These are phyloP conservation scores for Barnettozyma sp. DNA, from an alignment of 805 yeast species.

Conservation along the genomic window DNA sequence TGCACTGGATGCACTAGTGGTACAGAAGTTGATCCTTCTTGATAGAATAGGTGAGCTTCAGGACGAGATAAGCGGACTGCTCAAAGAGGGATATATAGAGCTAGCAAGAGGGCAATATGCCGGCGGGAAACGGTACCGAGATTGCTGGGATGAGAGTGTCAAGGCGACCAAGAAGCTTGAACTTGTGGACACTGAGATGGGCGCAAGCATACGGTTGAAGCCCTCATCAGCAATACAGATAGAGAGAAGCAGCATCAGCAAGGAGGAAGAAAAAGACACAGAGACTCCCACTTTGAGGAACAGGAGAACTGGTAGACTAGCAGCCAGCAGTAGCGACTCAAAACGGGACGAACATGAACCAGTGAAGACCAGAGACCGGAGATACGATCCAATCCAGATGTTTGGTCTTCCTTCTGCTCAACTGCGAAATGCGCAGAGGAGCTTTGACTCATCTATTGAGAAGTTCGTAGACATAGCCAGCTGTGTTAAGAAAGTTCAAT, in stretches of 20 bases:
- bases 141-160: slow-evolving; percentile 33
- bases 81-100: slow-evolving; percentile 31
- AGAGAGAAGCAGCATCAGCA: too few relatives aligned
- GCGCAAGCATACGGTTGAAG: too few relatives aligned
- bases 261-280: slow-evolving; percentile 1
- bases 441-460: slow-evolving; percentile 30
- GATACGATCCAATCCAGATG: slow-evolving; percentile 35
- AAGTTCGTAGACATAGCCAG: slow-evolving; percentile 6
- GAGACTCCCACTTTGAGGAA: slow-evolving; percentile 5
- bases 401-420: slow-evolving; percentile 43
- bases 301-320: slow-evolving; percentile 1
- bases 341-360: slow-evolving; percentile 1
- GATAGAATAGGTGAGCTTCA: slow-evolving; percentile 12
- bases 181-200: neutral
- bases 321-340: neutral
- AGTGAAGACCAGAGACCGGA: slow-evolving; percentile 5
- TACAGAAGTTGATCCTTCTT: slow-evolving; percentile 9
- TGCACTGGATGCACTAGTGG: neutral
- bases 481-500: neutral
- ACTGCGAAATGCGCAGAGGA: slow-evolving; percentile 32
- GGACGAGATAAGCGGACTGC: slow-evolving; percentile 2
- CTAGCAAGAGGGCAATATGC: slow-evolving; percentile 42
- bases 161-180: slow-evolving; percentile 20
- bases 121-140: slow-evolving; percentile 32
- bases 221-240: too few relatives aligned